Conservation (phyloP, 805 yeast species). For the Nakazawaea wyomingensis region DNA sequence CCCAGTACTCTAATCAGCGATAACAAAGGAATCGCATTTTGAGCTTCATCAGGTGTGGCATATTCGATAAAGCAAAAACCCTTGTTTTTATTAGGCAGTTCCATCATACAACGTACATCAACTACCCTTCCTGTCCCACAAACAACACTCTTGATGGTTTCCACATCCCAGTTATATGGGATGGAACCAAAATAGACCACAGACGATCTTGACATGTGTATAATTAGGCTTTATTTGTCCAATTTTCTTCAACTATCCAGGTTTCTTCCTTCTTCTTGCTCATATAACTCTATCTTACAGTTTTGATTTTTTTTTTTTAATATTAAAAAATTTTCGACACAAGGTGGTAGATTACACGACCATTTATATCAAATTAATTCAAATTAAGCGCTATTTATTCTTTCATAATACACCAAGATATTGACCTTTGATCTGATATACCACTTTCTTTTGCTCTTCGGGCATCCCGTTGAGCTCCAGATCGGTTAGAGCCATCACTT, state of each 20-base stretch:
- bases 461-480: slow-evolving; percentile 46
- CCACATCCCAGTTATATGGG: slow-evolving; percentile 70
- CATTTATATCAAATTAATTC: too few species aligned
- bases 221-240: too few species aligned
- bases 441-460: slow-evolving; percentile 42
- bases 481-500: slow-evolving; percentile 47
- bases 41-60: slow-evolving; percentile 45
- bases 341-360: slow-evolving; percentile 19
- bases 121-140: slow-evolving; percentile 71
- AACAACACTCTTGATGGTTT: slow-evolving; percentile 55
- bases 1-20: slow-evolving; percentile 39
- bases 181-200: slow-evolving; percentile 57
- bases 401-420: slow-evolving; percentile 8
- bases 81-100: slow-evolving; percentile 53
- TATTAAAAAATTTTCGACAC: not conserved
- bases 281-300: too few species aligned
- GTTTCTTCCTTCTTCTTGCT: too few species aligned
- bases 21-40: slow-evolving; percentile 39
- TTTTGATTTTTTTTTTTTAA: too few species aligned
- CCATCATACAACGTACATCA: slow-evolving; percentile 60
- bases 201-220: slow-evolving; percentile 27
- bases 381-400: too few species aligned
- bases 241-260: too few species aligned
- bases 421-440: slow-evolving; percentile 20
- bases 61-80: slow-evolving; percentile 69